A percentile compares a stretch with the other conserved stretches of the same genome.
phyloP scores from a whole-genome alignment of 1,139 yeast genomes.

The Lodderomyces pseudojiufengensis region DNA sequence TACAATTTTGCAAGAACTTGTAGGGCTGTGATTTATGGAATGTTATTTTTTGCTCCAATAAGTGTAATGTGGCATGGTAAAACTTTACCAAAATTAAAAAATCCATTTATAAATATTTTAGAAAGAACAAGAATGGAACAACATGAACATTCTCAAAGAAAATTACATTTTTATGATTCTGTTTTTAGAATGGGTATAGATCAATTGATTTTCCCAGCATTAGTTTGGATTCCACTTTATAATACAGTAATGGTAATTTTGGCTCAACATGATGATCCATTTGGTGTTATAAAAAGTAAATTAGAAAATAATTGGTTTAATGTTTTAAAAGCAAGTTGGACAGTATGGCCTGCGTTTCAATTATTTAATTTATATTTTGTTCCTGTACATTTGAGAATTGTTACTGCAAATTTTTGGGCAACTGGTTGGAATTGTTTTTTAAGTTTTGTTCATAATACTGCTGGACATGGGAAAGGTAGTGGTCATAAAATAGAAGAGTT shows the following conservation, averaged over 20 bases:
- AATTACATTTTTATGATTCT: slow-evolving; percentile 30
- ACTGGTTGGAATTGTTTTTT: slow-evolving; percentile 46
- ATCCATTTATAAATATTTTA: slow-evolving; percentile 30
- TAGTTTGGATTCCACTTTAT: slow-evolving; percentile 46
- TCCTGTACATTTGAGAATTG: slow-evolving; percentile 41
- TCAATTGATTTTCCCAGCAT: slow-evolving; percentile 32
- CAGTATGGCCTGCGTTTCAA: slow-evolving; percentile 46
- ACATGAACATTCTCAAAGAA: slow-evolving; percentile 12
- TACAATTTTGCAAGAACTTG: slow-evolving; percentile 40
- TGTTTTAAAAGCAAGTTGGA: slow-evolving; percentile 40
- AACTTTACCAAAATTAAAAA: slow-evolving; percentile 47
- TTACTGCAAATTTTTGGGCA: slow-evolving; percentile 39
- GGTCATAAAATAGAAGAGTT: slow-evolving; percentile 36
- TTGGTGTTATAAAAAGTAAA: slow-evolving; percentile 31
- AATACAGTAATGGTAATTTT: slow-evolving; percentile 39
- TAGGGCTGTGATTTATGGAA: slow-evolving; percentile 71
- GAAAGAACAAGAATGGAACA: slow-evolving; percentile 11
- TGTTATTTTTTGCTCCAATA: slow-evolving; percentile 71
- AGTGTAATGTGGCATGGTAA: slow-evolving; percentile 68
- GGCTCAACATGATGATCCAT: slow-evolving; percentile 36
- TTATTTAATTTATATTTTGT: slow-evolving; percentile 35
- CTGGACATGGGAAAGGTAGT: slow-evolving; percentile 44
- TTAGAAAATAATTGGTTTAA: slow-evolving; percentile 41
- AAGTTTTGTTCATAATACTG: slow-evolving; percentile 41
- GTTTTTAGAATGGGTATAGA: slow-evolving; percentile 35